Evolutionary conservation across 129 eudicot species (phyloP), one percentile per base, ranked within the genome.

Genomic region (Chrysanthemum seticuspe): DNA sequence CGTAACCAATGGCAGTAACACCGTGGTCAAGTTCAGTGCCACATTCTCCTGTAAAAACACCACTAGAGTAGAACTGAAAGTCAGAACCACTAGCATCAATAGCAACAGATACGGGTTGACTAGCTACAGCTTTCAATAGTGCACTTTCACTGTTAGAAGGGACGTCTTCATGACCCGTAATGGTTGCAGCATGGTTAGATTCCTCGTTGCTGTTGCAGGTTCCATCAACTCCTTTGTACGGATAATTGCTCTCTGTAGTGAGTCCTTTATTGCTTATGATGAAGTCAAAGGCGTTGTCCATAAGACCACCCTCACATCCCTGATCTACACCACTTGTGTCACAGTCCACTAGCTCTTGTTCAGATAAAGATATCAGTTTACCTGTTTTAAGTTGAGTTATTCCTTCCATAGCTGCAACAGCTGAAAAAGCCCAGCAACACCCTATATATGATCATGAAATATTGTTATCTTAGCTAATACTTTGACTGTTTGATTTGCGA

Each of bases 261-360:
- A 74, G 70, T 1, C 75, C 79, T 31, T 73, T 67, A 13, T 72
- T 73, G 21, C 36, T 61, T 56, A 27, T 8, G 57, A 79, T 72
- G 51, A 70, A 58, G 14, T 78, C 76, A 63, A 78, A 78, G 45
- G 82, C 82, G 10, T 72, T 47, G 53, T 78, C 82, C 76, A 72
- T 71, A 61, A 64, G 71, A 71, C 76, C 82, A 2, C 77, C 82
- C 14, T 78, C 70, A 13, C 82, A 71, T 16, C 82, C 82, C 55
- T 78, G 77, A 34, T 78, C 82, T 34, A 62, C 56, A 7, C 74
- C 74, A 13, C 62, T 73, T 1, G 79, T 79, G 65, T 79, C 83
- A 49, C 83, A 79, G 31, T 79, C 83, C 68, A 79, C 83, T 18
- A 79, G 71, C 65, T 79, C 83, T 73, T 79, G 83, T 49, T 79